Base-by-base conservation (phyloP, 2,329 filamentous ascomycete genomes). In the Penicillium sp. region DNA sequence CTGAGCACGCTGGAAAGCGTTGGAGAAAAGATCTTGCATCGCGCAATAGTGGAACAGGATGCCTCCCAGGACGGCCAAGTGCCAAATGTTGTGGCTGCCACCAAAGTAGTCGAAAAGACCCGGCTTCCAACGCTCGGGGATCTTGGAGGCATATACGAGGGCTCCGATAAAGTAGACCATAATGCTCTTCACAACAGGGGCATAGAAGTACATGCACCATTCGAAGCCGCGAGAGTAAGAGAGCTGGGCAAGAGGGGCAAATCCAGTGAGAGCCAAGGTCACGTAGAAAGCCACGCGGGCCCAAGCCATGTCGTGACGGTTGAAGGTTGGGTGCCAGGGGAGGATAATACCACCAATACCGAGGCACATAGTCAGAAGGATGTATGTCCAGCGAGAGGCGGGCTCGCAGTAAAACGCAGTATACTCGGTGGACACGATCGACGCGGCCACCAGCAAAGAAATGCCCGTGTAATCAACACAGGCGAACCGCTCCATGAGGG, bases 391-490 rank as follows among this genome's bases (percentile, higher is more conserved):
- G 57, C 93, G 89, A 67, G 90, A 93, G 49, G 90, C 71, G 3
- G 95, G 93, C 71, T 99, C 95, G 80, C 95, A 97, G 81, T 99
- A 99, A 77, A 99, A 99, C 25, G 94, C 95, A 0, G 95, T 97
- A 80, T 98, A 99, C 75, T 99, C 95, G 38, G 92, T 96, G 2
- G 95, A 97, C 85, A 98, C 92, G 79, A 99, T 99, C 58, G 91
- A 96, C 10, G 95, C 92, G 2, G 95, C 75, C 54, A 99, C 95
- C 28, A 99, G 85, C 53, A 99, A 82, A 1, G 93, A 96, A 67
- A 99, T 99, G 57, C 95, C 95, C 0, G 95, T 98, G 78, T 99
- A 99, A 76, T 99, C 95, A 60, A 99, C 92, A 75, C 95, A 99
- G 17, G 95, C 95, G 71, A 99, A 98, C 62, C 92, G 90, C 74